Conservation (phyloP, 73 alveolate genomes). For the Paramecium caudatum region DNA sequence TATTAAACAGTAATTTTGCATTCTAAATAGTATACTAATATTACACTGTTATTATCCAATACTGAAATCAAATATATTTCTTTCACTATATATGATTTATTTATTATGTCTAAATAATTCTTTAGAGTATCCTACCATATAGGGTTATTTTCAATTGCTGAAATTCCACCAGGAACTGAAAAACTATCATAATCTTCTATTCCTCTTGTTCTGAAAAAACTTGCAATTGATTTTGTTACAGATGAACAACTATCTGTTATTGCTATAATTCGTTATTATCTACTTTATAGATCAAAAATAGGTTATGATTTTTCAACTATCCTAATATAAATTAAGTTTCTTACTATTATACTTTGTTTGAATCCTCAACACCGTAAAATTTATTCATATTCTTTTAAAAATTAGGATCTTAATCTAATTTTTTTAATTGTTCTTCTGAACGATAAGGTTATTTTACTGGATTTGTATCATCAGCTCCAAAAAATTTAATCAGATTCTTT, state of each 20-base stretch:
- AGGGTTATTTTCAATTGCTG: background rate
- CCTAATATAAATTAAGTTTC: too few relatives aligned
- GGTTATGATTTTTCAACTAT: too few relatives aligned
- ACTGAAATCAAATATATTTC: background rate
- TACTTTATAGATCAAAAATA: too few relatives aligned
- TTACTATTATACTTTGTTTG: too few relatives aligned
- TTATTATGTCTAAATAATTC: background rate
- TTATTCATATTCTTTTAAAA: background rate
- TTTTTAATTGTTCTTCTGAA: background rate
- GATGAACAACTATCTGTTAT: background rate
- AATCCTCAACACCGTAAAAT: constrained; percentile 26
- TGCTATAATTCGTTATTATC: constrained; percentile 5
- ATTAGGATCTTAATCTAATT: background rate
- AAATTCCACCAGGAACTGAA: constrained; percentile 12
- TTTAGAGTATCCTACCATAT: background rate
- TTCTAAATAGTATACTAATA: background rate
- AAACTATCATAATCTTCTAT: constrained; percentile 29
- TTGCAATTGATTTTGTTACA: background rate
- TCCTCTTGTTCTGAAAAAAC: constrained; percentile 57
- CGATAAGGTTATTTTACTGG: background rate
- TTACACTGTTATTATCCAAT: background rate
- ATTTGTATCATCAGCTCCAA: constrained; percentile 27
- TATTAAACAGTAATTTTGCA: background rate
- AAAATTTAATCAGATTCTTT: background rate
- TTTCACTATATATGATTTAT: background rate